These are phyloP conservation scores for Pueraria montana DNA, from an alignment of 306 rosid genomes.

Conservation along the genomic window DNA sequence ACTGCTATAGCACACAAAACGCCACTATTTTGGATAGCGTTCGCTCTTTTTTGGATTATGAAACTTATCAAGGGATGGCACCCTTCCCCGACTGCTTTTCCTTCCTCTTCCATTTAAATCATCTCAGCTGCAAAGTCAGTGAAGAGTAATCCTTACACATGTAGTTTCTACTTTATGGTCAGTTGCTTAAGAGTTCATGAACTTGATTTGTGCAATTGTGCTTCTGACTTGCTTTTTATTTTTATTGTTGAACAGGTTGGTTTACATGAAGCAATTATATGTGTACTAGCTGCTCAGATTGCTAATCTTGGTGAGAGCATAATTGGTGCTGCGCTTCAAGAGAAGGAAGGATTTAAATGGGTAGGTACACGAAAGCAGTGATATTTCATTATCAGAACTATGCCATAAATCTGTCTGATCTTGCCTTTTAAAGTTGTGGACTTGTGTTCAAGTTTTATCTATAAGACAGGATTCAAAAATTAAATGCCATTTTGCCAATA, in stretches of 20 bases:
- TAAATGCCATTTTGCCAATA: not conserved
- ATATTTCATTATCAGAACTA: not conserved
- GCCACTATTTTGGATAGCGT: not conserved
- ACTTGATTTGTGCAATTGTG: slow-evolving; percentile 8
- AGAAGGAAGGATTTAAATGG: slow-evolving; percentile 95
- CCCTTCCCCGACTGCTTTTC: not conserved
- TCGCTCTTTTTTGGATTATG: not conserved
- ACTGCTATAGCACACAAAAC: too few relatives aligned
- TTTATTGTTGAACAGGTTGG: slow-evolving; percentile 62
- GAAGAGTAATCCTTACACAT: not conserved
- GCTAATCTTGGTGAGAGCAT: slow-evolving; percentile 98
- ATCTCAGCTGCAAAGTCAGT: not conserved
- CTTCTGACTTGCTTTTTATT: slow-evolving; percentile 19
- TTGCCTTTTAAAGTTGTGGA: slow-evolving; percentile 16
- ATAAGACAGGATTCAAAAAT: not conserved
- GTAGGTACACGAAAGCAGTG: slow-evolving; percentile 56
- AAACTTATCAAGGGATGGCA: slow-evolving; percentile 3
- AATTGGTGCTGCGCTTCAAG: slow-evolving; percentile 94
- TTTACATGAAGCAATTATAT: slow-evolving; percentile 74
- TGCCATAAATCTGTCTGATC: slow-evolving; percentile 25
- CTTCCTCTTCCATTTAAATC: slow-evolving; percentile 10
- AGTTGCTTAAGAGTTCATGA: slow-evolving; percentile 13
- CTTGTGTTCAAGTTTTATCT: slow-evolving; percentile 3
- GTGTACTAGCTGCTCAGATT: slow-evolving; percentile 91
- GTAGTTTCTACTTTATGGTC: not conserved